phyloP scores from a whole-genome alignment of 176 grass and related monocot genomes.

The Aechmea fasciata region DNA sequence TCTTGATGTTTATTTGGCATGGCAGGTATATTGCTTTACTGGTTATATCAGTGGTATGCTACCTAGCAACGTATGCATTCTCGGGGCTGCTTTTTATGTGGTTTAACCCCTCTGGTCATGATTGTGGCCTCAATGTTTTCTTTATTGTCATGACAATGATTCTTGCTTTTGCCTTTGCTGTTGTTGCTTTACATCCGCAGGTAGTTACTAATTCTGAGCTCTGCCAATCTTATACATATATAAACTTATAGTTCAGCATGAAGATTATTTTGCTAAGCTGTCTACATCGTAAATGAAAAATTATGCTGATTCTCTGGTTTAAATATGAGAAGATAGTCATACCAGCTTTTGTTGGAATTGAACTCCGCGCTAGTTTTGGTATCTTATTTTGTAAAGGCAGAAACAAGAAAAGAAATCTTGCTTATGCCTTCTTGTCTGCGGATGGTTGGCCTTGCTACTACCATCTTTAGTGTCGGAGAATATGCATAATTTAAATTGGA shows the following conservation, averaged over 20 bases:
- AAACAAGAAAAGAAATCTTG: not conserved
- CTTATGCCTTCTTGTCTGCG: not conserved
- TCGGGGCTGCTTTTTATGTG: constrained; percentile 82
- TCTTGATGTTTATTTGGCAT: constrained; percentile 19
- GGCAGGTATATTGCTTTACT: constrained; percentile 85
- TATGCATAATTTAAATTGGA: too few relatives aligned
- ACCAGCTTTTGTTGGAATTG: too few relatives aligned
- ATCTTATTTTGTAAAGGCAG: too few relatives aligned
- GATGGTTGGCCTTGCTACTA: too few relatives aligned
- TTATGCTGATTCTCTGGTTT: too few relatives aligned
- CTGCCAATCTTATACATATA: not conserved
- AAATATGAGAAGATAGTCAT: too few relatives aligned
- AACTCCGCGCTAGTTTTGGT: too few relatives aligned
- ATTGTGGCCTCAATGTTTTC: constrained; percentile 89
- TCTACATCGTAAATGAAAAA: too few relatives aligned
- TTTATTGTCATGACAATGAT: constrained; percentile 91
- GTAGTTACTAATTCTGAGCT: constrained; percentile 24
- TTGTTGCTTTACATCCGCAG: constrained; percentile 83
- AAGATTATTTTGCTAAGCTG: not conserved
- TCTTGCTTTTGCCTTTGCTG: constrained; percentile 77
- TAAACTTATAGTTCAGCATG: not conserved
- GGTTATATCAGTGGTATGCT: constrained; percentile 62
- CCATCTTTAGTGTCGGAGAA: too few relatives aligned
- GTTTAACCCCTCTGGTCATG: constrained; percentile 90
- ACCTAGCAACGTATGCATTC: constrained; percentile 65